These are phyloP conservation scores for Scheffersomyces coipomensis DNA, from an alignment of 805 yeast species.

Conservation along the genomic window DNA sequence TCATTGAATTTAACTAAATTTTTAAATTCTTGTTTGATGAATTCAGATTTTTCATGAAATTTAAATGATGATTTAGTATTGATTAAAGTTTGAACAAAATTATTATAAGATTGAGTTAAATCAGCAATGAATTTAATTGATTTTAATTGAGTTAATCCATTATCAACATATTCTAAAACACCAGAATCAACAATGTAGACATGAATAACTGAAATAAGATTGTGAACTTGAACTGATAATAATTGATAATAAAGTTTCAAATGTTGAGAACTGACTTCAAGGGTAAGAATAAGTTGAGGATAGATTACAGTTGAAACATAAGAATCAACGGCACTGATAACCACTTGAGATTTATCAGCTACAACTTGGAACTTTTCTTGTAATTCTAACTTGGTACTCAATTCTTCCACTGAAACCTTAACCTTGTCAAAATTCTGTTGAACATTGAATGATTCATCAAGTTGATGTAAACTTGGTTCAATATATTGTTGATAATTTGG, in stretches of 20 bases:
- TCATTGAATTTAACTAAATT: conserved; percentile 20
- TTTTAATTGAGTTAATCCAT: not conserved
- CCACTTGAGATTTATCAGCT: not conserved
- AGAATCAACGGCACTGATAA: not conserved
- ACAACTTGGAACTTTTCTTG: conserved; percentile 1
- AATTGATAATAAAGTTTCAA: not conserved
- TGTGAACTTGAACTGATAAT: not conserved
- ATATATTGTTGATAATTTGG: conserved; percentile 5
- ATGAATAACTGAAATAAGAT: not conserved
- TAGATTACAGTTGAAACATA: not conserved
- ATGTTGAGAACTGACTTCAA: not conserved
- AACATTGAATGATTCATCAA: not conserved
- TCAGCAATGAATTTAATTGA: conserved; percentile 3
- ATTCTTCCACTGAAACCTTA: not conserved
- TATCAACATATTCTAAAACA: not conserved
- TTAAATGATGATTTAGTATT: conserved; percentile 8
- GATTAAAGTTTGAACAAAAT: conserved; percentile 4
- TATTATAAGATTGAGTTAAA: conserved; percentile 1
- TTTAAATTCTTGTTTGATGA: conserved; percentile 23
- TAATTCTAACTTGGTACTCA: conserved; percentile 2
- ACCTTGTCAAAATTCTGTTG: not conserved
- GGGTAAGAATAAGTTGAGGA: not conserved
- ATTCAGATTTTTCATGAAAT: conserved; percentile 19
- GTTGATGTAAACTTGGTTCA: not conserved
- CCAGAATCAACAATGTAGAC: not conserved